These are phyloP conservation scores for Gymnopus androsaceus DNA, from an alignment of 1,284 basidiomycete species.

Conservation along the genomic window DNA sequence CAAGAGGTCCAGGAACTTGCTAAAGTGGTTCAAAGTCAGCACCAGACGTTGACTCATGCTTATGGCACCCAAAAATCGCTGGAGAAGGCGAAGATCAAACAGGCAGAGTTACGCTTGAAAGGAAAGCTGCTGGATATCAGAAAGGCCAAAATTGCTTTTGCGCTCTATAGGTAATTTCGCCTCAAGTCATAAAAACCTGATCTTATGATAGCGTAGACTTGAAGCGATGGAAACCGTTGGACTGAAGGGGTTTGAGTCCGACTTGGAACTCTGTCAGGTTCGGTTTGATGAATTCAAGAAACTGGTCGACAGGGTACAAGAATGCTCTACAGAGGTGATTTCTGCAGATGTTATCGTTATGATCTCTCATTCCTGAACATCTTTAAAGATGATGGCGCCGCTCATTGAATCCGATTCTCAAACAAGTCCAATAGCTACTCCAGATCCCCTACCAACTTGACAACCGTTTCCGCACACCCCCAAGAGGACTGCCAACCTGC, in stretches of 20 bases:
- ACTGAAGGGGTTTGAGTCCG: neutral
- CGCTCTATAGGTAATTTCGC: too few species aligned
- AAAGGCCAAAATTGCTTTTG: neutral
- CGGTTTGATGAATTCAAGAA: neutral
- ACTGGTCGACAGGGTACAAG: neutral
- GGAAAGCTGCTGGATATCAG: neutral
- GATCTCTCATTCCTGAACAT: neutral
- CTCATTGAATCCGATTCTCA: neutral
- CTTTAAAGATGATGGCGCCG: neutral
- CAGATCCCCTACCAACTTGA: conserved; percentile 6
- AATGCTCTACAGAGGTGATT: neutral
- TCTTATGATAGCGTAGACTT: neutral
- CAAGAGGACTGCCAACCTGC: conserved; percentile 26
- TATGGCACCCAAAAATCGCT: neutral
- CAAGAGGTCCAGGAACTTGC: neutral
- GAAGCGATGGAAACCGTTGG: neutral
- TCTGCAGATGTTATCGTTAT: too few species aligned
- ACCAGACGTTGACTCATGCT: neutral
- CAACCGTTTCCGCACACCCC: conserved; percentile 24
- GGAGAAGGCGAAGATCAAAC: neutral
- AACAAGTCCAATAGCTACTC: neutral
- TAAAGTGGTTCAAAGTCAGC: neutral
- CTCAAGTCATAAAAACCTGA: too few species aligned
- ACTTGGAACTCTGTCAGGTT: neutral
- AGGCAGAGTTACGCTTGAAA: neutral